phyloP scores from a whole-genome alignment of 352 stramenopile genomes.

The Phytophthora tentaculata region DNA sequence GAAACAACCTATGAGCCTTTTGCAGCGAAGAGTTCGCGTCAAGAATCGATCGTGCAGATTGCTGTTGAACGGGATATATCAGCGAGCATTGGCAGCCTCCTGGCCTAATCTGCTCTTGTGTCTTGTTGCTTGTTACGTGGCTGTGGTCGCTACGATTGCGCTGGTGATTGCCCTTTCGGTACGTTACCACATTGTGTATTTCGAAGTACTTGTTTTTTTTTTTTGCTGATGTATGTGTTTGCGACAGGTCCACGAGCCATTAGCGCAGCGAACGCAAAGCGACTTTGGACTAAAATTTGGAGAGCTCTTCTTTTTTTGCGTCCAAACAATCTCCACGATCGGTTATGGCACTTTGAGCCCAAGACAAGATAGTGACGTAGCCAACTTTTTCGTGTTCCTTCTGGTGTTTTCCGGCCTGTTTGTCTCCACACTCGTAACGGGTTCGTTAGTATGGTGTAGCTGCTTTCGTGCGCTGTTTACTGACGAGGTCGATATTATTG shows the following conservation, averaged over 20 bases:
- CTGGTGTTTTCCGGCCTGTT: conserved; percentile 49
- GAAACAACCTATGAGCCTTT: conserved; percentile 47
- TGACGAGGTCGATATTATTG: not conserved
- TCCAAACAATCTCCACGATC: conserved; percentile 68
- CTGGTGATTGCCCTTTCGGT: conserved; percentile 54
- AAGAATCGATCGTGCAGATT: conserved; percentile 48
- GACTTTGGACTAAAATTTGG: conserved; percentile 31
- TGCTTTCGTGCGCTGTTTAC: not conserved
- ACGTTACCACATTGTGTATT: too few species aligned
- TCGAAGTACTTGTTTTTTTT: too few species aligned
- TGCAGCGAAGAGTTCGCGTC: conserved; percentile 45
- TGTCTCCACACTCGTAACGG: conserved; percentile 59
- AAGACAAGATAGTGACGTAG: conserved; percentile 46
- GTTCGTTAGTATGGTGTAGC: conserved; percentile 18
- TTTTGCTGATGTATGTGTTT: conserved; percentile 6
- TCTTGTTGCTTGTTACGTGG: conserved; percentile 48
- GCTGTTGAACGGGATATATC: conserved; percentile 60
- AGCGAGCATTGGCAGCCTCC: conserved; percentile 52
- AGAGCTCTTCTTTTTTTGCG: conserved; percentile 64
- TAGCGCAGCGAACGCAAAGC: conserved; percentile 22
- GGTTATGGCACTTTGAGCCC: conserved; percentile 57
- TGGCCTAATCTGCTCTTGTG: conserved; percentile 49
- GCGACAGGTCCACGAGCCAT: conserved; percentile 15
- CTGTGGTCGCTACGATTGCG: conserved; percentile 45
- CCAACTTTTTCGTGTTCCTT: conserved; percentile 72